Base-by-base conservation (phyloP, 78 protist genomes). In the Dictyostelium intermedium region DNA sequence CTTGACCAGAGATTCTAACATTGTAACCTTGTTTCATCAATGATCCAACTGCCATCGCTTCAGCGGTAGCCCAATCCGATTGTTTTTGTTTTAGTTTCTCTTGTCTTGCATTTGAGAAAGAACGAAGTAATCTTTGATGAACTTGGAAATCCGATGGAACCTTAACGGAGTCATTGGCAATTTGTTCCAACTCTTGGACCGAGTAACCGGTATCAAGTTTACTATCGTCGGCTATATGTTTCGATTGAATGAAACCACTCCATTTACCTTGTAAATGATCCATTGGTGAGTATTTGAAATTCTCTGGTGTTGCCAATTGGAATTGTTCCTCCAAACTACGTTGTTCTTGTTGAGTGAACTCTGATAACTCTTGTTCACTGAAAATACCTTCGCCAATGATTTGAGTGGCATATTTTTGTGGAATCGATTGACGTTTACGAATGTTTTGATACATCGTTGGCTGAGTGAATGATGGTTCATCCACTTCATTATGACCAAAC, bases 391-490 rank as follows among this genome's bases (percentile, higher is more conserved):
- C 60, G 7, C 0, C 3, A 16, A 32, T 25, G 43, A 93, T 14
- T 79, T 87, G 72, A 41, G 87, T 43, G 8, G 92, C 87, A 23
- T 94, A 94, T 43, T n/a, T 11, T 39, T 79, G 89, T 43, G 85
- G 84, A 11, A 83, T 83, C 9, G 97, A 76, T 32, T 41, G 63
- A 74, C 95, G 97, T 77, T 47, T 77, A 78, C 83, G 73, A 79
- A 98, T 98, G 79, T 45, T 63, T 69, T 43, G 43, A 91, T 98
- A 99, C 99, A 98, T 98, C 14, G 82, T 91, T 73, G 99, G 99
- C 93, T 99, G 99, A 37, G 99, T 99, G 98, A 98, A 98, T 63
- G 94, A 32, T 35, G 99, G 99, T 76, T 98, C 98, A 89, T 98
- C 99, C 18, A 97, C 63, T 81, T 98, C 99, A 91, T 98, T 98